Conservation (phyloP, 805 yeast genomes). For the Scheffersomyces spartinae region DNA sequence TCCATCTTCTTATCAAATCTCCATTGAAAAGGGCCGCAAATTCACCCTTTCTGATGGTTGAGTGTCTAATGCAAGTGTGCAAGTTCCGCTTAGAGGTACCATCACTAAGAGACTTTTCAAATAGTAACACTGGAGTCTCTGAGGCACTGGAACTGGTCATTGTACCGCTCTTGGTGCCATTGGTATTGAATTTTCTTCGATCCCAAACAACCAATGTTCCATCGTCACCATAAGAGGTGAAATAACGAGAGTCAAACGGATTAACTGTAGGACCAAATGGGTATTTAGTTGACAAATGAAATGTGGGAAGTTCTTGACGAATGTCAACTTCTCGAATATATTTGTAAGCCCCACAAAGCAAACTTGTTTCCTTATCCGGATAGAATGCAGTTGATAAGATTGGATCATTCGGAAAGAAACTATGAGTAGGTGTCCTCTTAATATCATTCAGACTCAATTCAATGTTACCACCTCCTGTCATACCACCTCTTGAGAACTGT, state of each 20-base stretch:
- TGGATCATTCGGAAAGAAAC: conserved; percentile 64
- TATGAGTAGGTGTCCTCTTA: conserved; percentile 38
- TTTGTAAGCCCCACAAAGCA: conserved; percentile 70
- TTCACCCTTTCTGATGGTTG: conserved; percentile 56
- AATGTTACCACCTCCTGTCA: no score
- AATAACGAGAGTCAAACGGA: conserved; percentile 53
- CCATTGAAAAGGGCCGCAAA: conserved; percentile 75
- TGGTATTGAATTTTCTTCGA: conserved; percentile 42
- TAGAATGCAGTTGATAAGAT: conserved; percentile 58
- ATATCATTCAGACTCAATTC: conserved; percentile 37
- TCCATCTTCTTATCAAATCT: conserved; percentile 70
- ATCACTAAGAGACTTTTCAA: conserved; percentile 51
- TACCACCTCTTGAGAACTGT: conserved; percentile 42
- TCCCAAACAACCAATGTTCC: conserved; percentile 82
- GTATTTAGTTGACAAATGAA: conserved; percentile 67
- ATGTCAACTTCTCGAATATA: conserved; percentile 69
- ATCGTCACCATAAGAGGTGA: conserved; percentile 72
- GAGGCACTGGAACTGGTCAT: conserved; percentile 9
- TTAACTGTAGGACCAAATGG: conserved; percentile 59
- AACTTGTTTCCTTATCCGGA: conserved; percentile 39
- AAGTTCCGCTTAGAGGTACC: conserved; percentile 42
- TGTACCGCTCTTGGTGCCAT: conserved; percentile 6
- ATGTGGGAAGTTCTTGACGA: conserved; percentile 50
- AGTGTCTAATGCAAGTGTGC: conserved; percentile 58
- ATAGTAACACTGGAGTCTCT: conserved; percentile 48